Conservation (phyloP, 108 stramenopile species). For the Nitzschia sp. region DNA sequence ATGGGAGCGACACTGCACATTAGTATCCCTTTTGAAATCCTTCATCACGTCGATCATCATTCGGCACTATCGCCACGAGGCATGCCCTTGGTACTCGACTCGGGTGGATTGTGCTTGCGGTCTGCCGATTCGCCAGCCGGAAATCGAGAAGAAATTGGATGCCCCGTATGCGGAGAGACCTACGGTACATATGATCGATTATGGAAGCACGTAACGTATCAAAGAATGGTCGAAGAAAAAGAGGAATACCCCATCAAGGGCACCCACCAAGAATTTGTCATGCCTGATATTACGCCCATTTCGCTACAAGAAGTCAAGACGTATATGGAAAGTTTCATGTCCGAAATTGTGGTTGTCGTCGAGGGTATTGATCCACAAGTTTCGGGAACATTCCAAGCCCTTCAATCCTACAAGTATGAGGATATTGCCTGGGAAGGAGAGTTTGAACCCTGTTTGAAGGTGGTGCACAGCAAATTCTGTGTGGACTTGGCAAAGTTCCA, state of each 20-base stretch:
- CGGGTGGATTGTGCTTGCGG: constrained; percentile 47
- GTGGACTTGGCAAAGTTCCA: constrained; percentile 55
- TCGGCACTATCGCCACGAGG: constrained; percentile 28
- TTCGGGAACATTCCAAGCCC: constrained; percentile 73
- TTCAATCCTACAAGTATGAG: constrained; percentile 74
- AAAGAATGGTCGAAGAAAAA: constrained; percentile 47
- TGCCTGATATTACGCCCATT: constrained; percentile 12
- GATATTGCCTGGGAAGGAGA: constrained; percentile 74
- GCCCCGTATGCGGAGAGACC: constrained; percentile 67
- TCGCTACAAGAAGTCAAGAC: constrained; percentile 45
- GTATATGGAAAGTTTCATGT: constrained; percentile 37
- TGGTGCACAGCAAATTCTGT: constrained; percentile 14
- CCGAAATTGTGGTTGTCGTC: constrained; percentile 70
- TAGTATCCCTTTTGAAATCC: constrained; percentile 48
- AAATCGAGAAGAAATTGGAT: constrained; percentile 53
- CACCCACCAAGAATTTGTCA: constrained; percentile 11
- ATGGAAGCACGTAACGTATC: constrained; percentile 56
- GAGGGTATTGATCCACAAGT: constrained; percentile 72
- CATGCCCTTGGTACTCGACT: constrained; percentile 20
- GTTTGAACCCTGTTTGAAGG: constrained; percentile 54
- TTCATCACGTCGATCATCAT: constrained; percentile 68
- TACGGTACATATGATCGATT: constrained; percentile 62
- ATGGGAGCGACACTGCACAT: constrained; percentile 53
- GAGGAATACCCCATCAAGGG: constrained; percentile 30
- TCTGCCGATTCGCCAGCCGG: constrained; percentile 45